Percentiles rank a stretch among this genome's conserved stretches.
Conservation (phyloP, 257 asterid species). For the Nicotiana benthamiana region DNA sequence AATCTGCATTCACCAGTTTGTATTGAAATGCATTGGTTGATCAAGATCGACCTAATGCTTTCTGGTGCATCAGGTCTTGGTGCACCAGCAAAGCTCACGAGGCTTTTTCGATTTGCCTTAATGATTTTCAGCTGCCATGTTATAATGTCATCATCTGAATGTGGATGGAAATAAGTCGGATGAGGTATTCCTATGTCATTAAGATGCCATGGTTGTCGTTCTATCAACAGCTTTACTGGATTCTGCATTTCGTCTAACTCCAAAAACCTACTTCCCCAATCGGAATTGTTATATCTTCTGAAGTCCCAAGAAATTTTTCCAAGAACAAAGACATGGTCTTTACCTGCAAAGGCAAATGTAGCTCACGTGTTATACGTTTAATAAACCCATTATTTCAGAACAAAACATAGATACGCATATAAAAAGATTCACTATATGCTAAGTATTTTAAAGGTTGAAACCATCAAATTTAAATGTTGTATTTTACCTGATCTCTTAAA, state of each 20-base stretch:
- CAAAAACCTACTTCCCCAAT: conserved; percentile 58
- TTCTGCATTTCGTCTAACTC: conserved; percentile 60
- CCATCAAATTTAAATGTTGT: background rate
- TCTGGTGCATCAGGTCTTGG: conserved; percentile 34
- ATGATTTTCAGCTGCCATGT: conserved; percentile 45
- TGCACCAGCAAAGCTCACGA: conserved; percentile 60
- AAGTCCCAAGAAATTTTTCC: conserved; percentile 75
- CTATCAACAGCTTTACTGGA: conserved; percentile 57
- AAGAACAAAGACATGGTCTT: conserved; percentile 56
- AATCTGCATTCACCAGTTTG: conserved; percentile 28
- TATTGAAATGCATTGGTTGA: conserved; percentile 34
- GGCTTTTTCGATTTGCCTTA: conserved; percentile 17
- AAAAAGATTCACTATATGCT: too few relatives aligned
- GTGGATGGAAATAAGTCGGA: conserved; percentile 68
- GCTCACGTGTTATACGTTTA: background rate
- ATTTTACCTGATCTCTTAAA: conserved; percentile 28
- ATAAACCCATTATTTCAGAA: background rate
- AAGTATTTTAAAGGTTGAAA: background rate
- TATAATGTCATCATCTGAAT: conserved; percentile 40
- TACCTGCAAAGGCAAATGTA: background rate
- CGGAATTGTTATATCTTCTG: conserved; percentile 28
- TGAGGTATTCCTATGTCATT: conserved; percentile 67
- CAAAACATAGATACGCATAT: background rate
- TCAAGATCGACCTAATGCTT: conserved; percentile 42
- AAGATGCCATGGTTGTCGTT: conserved; percentile 57